Conservation (phyloP, 306 rosid species). For the Crotalaria pallida region DNA sequence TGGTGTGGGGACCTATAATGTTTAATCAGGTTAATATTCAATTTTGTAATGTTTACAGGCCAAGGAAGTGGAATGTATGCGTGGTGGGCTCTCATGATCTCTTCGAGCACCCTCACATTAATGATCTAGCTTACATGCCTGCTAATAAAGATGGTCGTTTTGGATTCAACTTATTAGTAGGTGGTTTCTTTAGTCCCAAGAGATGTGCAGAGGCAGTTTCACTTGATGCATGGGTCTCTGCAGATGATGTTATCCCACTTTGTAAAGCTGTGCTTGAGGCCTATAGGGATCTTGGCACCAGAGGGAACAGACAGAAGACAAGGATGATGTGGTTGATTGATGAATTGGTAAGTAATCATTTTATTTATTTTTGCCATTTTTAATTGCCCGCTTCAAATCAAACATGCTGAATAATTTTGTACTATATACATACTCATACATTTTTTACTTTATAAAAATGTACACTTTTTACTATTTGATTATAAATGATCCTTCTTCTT, state of each 20-base stretch:
- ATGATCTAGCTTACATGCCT: conserved; percentile 98
- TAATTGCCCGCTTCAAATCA: neutral
- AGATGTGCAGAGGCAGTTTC: conserved; percentile 87
- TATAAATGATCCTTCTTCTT: too few species aligned
- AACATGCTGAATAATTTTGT: neutral
- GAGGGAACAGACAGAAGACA: conserved; percentile 87
- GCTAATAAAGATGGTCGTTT: conserved; percentile 70
- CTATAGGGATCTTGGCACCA: conserved; percentile 79
- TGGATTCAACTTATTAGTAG: conserved; percentile 88
- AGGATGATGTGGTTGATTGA: conserved; percentile 99
- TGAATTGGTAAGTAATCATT: conserved; percentile 54
- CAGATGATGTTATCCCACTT: conserved; percentile 64
- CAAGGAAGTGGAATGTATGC: conserved; percentile 97
- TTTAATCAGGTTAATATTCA: neutral
- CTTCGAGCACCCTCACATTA: conserved; percentile 92
- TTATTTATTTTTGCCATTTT: neutral
- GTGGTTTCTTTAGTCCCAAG: conserved; percentile 93
- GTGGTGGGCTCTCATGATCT: conserved; percentile 95
- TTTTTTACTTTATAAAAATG: too few species aligned
- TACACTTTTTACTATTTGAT: too few species aligned
- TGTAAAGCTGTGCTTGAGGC: conserved; percentile 83
- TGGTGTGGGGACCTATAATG: neutral
- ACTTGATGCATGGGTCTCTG: conserved; percentile 93
- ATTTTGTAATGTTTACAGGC: conserved; percentile 49
- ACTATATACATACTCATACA: neutral